phyloP scores from a whole-genome alignment of 2,329 filamentous ascomycete genomes.

The Pseudocercospora cruenta region DNA sequence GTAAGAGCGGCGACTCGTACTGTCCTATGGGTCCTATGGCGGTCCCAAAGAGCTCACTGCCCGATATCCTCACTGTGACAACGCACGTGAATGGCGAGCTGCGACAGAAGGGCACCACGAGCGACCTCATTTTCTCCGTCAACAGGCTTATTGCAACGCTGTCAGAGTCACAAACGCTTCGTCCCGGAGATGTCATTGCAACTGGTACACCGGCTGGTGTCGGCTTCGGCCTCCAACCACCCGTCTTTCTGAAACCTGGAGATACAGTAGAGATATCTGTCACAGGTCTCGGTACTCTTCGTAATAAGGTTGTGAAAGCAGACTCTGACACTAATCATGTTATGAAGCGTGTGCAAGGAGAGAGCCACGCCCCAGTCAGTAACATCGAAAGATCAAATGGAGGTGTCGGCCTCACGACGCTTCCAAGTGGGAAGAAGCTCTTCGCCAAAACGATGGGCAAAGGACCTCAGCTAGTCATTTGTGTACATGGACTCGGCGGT shows the following conservation, averaged over 20 bases:
- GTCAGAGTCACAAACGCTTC: slow-evolving; percentile 55
- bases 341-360: slow-evolving; percentile 25
- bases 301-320: slow-evolving; percentile 35
- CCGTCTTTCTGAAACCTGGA: slow-evolving; percentile 47
- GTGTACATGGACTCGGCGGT: slow-evolving; percentile 61
- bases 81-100: slow-evolving; percentile 57
- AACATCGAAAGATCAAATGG: slow-evolving; percentile 38
- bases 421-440: slow-evolving; percentile 47
- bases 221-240: slow-evolving; percentile 52
- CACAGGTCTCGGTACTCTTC: slow-evolving; percentile 46
- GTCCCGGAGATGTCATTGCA: slow-evolving; percentile 56
- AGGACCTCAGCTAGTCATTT: slow-evolving; percentile 41
- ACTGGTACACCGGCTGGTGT: slow-evolving; percentile 56
- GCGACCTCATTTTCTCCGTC: slow-evolving; percentile 56
- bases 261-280: slow-evolving; percentile 51
- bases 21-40: slow-evolving; percentile 53
- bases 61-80: slow-evolving; percentile 44
- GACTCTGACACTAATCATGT: not conserved
- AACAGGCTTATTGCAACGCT: slow-evolving; percentile 53
- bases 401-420: slow-evolving; percentile 41
- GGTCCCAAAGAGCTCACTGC: slow-evolving; percentile 52
- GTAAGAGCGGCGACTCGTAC: not conserved
- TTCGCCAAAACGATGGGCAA: slow-evolving; percentile 40
- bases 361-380: slow-evolving; percentile 35
- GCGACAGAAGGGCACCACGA: slow-evolving; percentile 53